Conservation (phyloP, 164 flowering plant species). For the Kingdonia uniflora region DNA sequence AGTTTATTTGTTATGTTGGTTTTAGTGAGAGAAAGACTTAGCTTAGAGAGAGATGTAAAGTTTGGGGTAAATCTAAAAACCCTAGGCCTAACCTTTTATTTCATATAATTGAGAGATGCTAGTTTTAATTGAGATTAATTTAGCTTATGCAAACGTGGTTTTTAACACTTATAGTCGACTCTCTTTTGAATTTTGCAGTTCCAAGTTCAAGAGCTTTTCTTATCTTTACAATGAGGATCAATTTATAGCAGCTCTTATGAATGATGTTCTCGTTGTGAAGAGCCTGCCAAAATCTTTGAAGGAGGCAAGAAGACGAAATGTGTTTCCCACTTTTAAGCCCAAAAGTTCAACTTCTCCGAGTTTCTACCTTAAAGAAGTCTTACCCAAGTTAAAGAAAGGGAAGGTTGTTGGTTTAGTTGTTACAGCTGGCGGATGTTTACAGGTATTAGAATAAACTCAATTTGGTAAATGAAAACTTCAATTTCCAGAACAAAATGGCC, state of each 20-base stretch:
- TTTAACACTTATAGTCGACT: no score
- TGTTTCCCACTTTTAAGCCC: conserved; percentile 64
- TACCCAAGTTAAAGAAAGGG: conserved; percentile 60
- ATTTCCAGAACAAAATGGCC: no score
- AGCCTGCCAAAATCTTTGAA: conserved; percentile 81
- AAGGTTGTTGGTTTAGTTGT: conserved; percentile 74
- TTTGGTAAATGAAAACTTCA: no score
- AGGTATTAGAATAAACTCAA: conserved; percentile 32
- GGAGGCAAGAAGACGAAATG: conserved; percentile 70
- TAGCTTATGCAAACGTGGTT: no score
- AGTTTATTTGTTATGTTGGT: no score
- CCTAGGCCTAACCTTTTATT: no score
- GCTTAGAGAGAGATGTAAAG: no score
- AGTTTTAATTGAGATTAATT: no score
- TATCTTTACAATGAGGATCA: conserved; percentile 95
- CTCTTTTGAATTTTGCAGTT: conserved; percentile 33
- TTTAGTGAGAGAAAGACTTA: no score
- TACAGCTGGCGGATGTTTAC: conserved; percentile 91
- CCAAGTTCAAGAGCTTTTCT: conserved; percentile 86
- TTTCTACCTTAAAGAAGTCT: conserved; percentile 60
- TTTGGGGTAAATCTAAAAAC: no score
- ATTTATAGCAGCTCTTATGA: conserved; percentile 61
- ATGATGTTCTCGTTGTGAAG: conserved; percentile 67
- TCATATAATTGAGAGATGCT: no score
- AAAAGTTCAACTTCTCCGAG: conserved; percentile 46